Conservation (phyloP, 352 stramenopile species). For the Blastocystis sp. region DNA sequence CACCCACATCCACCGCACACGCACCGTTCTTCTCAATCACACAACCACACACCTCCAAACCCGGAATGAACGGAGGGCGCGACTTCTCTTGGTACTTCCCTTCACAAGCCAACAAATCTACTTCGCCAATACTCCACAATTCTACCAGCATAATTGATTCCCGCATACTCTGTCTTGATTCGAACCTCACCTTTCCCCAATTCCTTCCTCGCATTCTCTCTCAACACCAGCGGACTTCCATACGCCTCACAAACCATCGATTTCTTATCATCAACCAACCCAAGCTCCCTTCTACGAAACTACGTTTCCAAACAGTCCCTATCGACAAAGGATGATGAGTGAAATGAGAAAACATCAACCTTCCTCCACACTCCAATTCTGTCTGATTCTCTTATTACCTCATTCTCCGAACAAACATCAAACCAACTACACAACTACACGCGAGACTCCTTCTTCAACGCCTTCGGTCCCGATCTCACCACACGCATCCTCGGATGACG, state of each 20-base stretch:
- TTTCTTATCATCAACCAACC: neutral
- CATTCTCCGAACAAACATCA: too few species aligned
- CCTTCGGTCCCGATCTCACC: too few species aligned
- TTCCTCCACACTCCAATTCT: too few species aligned
- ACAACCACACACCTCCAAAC: neutral
- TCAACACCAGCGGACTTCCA: neutral
- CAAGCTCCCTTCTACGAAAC: neutral
- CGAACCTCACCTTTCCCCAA: slow-evolving; percentile 7
- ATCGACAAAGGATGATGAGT: too few species aligned
- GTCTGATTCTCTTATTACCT: too few species aligned
- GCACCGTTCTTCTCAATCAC: neutral
- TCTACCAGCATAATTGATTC: slow-evolving; percentile 25
- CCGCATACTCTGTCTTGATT: neutral
- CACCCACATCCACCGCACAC: neutral
- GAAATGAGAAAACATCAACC: too few species aligned
- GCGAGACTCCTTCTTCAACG: too few species aligned
- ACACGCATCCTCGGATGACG: too few species aligned
- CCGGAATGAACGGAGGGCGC: neutral
- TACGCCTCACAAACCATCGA: neutral
- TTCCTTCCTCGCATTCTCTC: neutral
- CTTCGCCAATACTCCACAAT: neutral
- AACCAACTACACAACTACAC: too few species aligned
- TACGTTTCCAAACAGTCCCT: too few species aligned
- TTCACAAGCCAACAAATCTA: neutral
- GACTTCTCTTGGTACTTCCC: slow-evolving; percentile 7